phyloP scores from a whole-genome alignment of 129 eudicot species.

The Centrapalus pauciflorus region DNA sequence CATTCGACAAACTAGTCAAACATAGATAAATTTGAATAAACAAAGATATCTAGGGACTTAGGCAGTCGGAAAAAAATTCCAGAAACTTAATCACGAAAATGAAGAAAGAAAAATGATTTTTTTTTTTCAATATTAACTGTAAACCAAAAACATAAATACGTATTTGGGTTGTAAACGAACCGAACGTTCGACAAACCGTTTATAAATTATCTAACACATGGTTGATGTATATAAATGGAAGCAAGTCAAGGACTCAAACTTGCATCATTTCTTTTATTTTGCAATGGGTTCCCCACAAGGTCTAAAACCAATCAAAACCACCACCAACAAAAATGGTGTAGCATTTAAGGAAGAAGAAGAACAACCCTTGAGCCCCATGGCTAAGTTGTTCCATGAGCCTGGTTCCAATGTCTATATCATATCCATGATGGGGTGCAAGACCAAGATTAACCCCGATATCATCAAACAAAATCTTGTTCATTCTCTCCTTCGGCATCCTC shows the following conservation, averaged over 20 bases:
- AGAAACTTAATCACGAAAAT: too few species aligned
- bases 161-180: too few species aligned
- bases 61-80: too few species aligned
- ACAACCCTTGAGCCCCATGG: constrained; percentile 39
- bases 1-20: too few species aligned
- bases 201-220: too few species aligned
- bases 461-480: constrained; percentile 30
- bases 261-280: background rate
- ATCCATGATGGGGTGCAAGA: constrained; percentile 34
- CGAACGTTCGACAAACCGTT: too few species aligned
- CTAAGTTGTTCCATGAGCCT: constrained; percentile 41
- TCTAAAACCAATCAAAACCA: constrained; percentile 24
- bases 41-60: too few species aligned
- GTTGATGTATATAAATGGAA: constrained; percentile 16
- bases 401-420: constrained; percentile 43
- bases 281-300: constrained; percentile 19
- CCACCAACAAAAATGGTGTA: constrained; percentile 21
- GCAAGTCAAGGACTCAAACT: constrained; percentile 3
- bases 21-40: too few species aligned
- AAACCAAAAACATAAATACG: too few species aligned
- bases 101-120: too few species aligned
- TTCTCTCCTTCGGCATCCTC: constrained; percentile 39
- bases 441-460: constrained; percentile 30
- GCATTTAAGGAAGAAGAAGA: constrained; percentile 18
- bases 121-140: too few species aligned